Evolutionary conservation across 345 rosid genomes (phyloP), one percentile per base, ranked within the genome.

Genomic region (Rhodamnia argentea): DNA sequence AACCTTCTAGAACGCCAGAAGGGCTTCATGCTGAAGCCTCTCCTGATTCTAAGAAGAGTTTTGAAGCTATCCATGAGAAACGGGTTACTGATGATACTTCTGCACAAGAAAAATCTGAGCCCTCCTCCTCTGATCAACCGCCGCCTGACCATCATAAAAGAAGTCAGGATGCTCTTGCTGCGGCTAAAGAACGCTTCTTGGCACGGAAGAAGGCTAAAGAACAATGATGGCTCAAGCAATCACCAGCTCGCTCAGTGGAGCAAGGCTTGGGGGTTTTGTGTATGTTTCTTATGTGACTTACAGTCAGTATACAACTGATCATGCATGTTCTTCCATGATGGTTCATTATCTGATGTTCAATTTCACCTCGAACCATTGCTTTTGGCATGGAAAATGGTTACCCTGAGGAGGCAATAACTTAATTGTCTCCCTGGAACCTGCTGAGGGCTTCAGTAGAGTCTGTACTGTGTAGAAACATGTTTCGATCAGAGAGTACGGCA

Each of bases 151-250:
- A 94, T 82, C 96, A 92, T 59, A 97, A 93, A 92, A 94, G 91
- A 89, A 86, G 90, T 74, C 93, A 92, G 85, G 96, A 92, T 87
- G 94, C 94, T 10, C 52, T 96, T 58, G 93, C 94, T 52, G 96
- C 98, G 40, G 99, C 98, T 47, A 95, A 87, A 90, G 98, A 93
- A 87, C 95, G 98, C 15, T 93, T 93, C 83, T 83, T 97, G 89
- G 96, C 95, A 5, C 89, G 99, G 83, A 95, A 97, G 93, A 96
- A 84, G 86, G 91, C 94, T 13, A 96, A 96, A 88, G 82, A 85
- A 47, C 93, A 90, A 82, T 93, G 55, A 82, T 84, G 70, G 82
- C 52, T 59, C 9, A 4, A 60, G 82, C 42, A 56, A 56, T 78
- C 59, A 23, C 27, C 85, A 37, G 64, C 51, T 83, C 9, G 13